These are phyloP conservation scores for Diaporthe citrichinensis DNA, from an alignment of 2,329 filamentous ascomycete genomes.

Conservation along the genomic window DNA sequence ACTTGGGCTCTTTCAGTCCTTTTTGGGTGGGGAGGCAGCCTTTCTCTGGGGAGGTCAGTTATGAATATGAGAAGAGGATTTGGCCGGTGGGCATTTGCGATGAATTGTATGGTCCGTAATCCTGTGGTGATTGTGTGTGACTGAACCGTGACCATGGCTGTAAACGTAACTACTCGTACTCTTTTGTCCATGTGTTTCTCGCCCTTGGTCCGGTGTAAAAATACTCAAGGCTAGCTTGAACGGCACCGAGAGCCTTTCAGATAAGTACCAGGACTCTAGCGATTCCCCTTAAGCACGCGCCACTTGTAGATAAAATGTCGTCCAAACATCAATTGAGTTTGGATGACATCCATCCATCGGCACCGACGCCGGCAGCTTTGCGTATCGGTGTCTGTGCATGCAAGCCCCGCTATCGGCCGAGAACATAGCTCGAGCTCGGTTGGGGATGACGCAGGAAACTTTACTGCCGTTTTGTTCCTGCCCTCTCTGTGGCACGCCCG, in stretches of 20 bases:
- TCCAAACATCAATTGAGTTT: background rate
- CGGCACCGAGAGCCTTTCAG: background rate
- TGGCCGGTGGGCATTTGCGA: background rate
- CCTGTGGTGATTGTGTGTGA: background rate
- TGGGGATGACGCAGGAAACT: conserved; percentile 11
- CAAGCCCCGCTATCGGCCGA: conserved; percentile 17
- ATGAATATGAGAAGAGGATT: background rate
- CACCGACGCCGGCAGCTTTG: background rate
- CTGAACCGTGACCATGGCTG: background rate
- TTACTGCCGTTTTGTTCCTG: background rate
- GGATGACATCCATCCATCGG: background rate
- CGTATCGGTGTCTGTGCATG: background rate
- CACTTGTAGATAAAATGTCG: too few species aligned
- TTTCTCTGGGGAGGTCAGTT: background rate
- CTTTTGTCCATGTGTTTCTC: background rate
- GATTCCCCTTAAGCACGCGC: background rate
- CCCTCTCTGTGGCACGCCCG: too few species aligned
- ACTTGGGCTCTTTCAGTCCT: background rate
- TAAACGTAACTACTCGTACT: background rate
- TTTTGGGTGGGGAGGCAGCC: background rate
- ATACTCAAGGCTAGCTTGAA: too few species aligned
- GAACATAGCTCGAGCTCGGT: background rate
- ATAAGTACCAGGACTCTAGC: background rate
- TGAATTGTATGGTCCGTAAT: background rate
- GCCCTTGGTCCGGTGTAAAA: background rate